Percentiles rank a stretch among this genome's conserved stretches.
phyloP scores from a whole-genome alignment of 2,329 filamentous ascomycete species.

The Pseudocercospora fuligena region DNA sequence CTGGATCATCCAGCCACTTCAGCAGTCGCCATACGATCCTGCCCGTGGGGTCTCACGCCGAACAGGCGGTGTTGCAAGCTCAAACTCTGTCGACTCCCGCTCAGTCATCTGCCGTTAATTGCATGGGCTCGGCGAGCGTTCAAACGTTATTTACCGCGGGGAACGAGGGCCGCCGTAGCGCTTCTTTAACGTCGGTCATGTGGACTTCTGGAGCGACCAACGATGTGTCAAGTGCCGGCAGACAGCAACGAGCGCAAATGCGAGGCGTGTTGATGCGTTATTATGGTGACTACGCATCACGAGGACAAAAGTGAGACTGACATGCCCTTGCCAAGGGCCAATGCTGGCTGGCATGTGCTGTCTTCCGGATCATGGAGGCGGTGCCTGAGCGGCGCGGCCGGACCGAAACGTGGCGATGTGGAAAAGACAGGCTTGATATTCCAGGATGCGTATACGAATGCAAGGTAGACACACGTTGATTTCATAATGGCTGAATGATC shows the following conservation, averaged over 20 bases:
- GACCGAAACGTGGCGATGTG: slow-evolving; percentile 1
- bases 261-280: background rate
- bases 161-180: background rate
- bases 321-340: background rate
- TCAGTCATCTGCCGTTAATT: slow-evolving; percentile 1
- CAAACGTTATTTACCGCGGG: slow-evolving; percentile 1
- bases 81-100: background rate
- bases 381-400: slow-evolving; percentile 3
- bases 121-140: background rate
- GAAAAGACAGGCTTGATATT: background rate
- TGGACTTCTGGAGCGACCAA: background rate
- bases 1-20: background rate
- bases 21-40: background rate
- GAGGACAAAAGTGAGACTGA: background rate
- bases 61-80: slow-evolving; percentile 4
- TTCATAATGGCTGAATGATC: background rate
- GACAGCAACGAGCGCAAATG: background rate
- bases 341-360: background rate
- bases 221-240: background rate
- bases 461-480: background rate
- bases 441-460: background rate
- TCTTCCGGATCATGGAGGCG: slow-evolving; percentile 1
- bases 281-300: background rate
- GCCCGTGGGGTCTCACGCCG: slow-evolving; percentile 5
- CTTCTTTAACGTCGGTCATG: background rate